Evolutionary conservation across 129 eudicot species (phyloP), one percentile per base, ranked within the genome.

Genomic region (Flaveria trinervia): DNA sequence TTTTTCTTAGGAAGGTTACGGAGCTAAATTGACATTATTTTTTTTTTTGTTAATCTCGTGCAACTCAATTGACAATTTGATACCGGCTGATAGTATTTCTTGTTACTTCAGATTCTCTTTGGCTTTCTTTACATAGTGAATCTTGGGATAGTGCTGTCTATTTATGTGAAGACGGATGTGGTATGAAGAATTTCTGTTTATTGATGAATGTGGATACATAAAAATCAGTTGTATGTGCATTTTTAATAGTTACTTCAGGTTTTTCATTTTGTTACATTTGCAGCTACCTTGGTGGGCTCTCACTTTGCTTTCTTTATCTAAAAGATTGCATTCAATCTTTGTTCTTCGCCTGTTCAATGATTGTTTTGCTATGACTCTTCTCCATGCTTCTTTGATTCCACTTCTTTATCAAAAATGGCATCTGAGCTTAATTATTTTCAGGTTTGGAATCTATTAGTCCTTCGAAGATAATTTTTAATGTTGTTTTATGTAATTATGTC

Each of bases 261-360:
- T 67, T 44, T 45, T 11, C 12, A 60, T 26, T 23, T 54, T 51
- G 15, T 50, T 0, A 73, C 25, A 25, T 50, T 84, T 86, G 80
- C 89, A 93, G 98, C 72, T 93, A 62, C 97, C 98, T 23, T 93
- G 98, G 98, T 93, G 98, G 98, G 93, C 96, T 48, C 93, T 93
- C 44, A 76, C 89, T 80, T 84, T 93, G 84, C 88, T 93, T 46
- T 88, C 91, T 77, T 67, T 93, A 64, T 93, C 97, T 59, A 93
- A 93, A 77, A 80, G 98, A 81, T 73, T 90, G 85, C 97, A 89
- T 78, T 93, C 98, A 3, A 93, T 93, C 68, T 93, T 90, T 59
- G 88, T 93, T 68, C 97, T 93, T 72, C 97, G 98, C 25, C 59
- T 93, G 73, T 93, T 93, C 81, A 93, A 93, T 65, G 98, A 93